These are phyloP conservation scores for Corymbia maculata DNA, from an alignment of 345 rosid genomes.

Conservation along the genomic window DNA sequence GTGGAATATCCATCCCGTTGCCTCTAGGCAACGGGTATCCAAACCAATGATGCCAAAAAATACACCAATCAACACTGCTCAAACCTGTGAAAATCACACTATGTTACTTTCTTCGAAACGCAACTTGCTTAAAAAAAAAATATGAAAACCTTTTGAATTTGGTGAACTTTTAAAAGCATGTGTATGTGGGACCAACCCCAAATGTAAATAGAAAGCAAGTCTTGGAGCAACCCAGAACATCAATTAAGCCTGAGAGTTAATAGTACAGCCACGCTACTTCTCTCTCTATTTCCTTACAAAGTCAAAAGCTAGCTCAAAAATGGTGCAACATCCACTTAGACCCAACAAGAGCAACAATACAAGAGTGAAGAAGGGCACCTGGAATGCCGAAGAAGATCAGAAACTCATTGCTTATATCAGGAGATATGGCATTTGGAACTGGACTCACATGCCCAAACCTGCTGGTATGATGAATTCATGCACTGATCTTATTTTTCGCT, in stretches of 20 bases:
- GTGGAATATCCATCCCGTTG: neutral
- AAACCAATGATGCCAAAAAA: neutral
- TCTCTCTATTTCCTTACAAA: neutral
- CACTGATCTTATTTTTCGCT: neutral
- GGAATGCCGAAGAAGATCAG: conserved; percentile 1
- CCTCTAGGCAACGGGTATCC: neutral
- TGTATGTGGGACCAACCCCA: neutral
- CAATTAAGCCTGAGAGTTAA: neutral
- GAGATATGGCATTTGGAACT: conserved; percentile 6
- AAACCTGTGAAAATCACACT: neutral
- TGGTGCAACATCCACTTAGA: neutral
- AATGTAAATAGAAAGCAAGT: neutral
- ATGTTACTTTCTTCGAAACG: neutral
- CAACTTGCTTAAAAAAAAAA: neutral
- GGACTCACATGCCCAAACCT: neutral
- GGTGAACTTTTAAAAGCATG: neutral
- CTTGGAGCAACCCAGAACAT: neutral
- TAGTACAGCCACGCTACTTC: neutral
- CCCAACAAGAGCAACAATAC: neutral
- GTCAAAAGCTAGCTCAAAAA: neutral
- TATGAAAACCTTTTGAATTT: neutral
- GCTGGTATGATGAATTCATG: neutral
- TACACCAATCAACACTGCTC: neutral
- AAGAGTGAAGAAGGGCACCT: neutral
- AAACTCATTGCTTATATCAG: neutral